Conservation (phyloP, 2,329 filamentous ascomycete genomes). For the Hypoxylon sp. region DNA sequence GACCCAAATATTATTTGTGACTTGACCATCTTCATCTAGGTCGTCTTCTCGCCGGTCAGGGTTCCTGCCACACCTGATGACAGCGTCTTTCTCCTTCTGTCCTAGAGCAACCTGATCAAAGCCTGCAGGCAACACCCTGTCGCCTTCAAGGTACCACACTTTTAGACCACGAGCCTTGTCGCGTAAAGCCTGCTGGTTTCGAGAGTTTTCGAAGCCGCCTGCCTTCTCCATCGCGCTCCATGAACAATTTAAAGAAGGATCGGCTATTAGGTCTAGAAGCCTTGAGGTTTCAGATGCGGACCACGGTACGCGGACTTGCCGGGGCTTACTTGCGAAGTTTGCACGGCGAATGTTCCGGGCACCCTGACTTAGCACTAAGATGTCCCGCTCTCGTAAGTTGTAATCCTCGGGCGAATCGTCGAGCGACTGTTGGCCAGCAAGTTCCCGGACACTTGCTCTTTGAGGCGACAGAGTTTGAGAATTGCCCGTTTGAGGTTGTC, state of each 20-base stretch:
- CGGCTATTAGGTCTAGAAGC: constrained; percentile 61
- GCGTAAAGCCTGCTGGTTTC: constrained; percentile 69
- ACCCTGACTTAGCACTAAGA: constrained; percentile 42
- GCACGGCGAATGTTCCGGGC: constrained; percentile 42
- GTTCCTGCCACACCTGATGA: constrained; percentile 63
- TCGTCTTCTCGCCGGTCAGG: constrained; percentile 65
- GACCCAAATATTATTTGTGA: constrained; percentile 56
- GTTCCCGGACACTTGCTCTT: not conserved
- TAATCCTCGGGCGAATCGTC: constrained; percentile 22
- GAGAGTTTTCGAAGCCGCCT: constrained; percentile 59
- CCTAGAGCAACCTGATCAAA: constrained; percentile 67
- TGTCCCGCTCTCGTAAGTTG: constrained; percentile 37
- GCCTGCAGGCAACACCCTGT: constrained; percentile 60
- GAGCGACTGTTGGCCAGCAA: constrained; percentile 8
- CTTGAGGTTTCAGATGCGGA: constrained; percentile 57
- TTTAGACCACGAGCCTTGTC: constrained; percentile 73
- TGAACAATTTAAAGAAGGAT: constrained; percentile 54
- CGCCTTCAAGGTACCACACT: constrained; percentile 64
- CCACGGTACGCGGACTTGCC: constrained; percentile 60
- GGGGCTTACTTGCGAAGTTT: constrained; percentile 32
- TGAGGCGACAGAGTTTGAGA: constrained; percentile 6
- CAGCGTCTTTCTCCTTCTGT: constrained; percentile 63
- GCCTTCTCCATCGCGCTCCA: constrained; percentile 58
- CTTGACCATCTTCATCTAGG: constrained; percentile 57
- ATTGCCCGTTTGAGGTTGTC: not conserved